Percentiles rank a stretch among this genome's conserved stretches.
These are phyloP conservation scores for Logfia minima DNA, from an alignment of 129 eudicot species.

Conservation along the genomic window DNA sequence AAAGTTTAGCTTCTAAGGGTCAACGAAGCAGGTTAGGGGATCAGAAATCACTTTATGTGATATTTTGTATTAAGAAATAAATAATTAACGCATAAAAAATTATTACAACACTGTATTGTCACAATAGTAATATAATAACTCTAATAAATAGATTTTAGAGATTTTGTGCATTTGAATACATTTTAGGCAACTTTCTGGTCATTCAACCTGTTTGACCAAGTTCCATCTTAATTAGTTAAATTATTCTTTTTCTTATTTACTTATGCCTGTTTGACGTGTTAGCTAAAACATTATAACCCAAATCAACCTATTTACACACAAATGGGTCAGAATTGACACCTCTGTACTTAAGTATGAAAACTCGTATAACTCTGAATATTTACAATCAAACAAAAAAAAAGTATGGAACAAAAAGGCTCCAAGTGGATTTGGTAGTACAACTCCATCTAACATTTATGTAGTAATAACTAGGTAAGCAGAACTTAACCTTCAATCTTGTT, in stretches of 20 bases:
- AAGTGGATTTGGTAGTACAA: slow-evolving; percentile 33
- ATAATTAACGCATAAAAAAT: no score
- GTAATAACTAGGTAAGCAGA: slow-evolving; percentile 17
- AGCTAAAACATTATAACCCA: not conserved
- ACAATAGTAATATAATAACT: no score
- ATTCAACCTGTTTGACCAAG: not conserved
- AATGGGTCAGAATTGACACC: not conserved
- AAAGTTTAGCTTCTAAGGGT: no score
- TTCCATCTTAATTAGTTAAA: not conserved
- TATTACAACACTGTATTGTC: no score
- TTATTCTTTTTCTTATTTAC: no score
- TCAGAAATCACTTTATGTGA: no score
- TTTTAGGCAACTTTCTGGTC: not conserved
- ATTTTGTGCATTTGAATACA: no score
- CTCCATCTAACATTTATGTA: slow-evolving; percentile 26
- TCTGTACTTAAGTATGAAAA: not conserved
- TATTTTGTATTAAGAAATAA: no score
- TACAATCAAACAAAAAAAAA: not conserved
- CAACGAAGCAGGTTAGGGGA: no score
- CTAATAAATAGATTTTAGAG: no score
- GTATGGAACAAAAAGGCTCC: not conserved
- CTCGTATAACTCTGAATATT: not conserved
- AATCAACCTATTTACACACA: not conserved
- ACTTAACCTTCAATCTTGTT: not conserved
- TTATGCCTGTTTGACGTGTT: not conserved